A percentile compares a stretch with the other conserved stretches of the same genome.
Evolutionary conservation across 176 grass and related monocot species (phyloP).

Genomic region (Thinopyrum elongatum): DNA sequence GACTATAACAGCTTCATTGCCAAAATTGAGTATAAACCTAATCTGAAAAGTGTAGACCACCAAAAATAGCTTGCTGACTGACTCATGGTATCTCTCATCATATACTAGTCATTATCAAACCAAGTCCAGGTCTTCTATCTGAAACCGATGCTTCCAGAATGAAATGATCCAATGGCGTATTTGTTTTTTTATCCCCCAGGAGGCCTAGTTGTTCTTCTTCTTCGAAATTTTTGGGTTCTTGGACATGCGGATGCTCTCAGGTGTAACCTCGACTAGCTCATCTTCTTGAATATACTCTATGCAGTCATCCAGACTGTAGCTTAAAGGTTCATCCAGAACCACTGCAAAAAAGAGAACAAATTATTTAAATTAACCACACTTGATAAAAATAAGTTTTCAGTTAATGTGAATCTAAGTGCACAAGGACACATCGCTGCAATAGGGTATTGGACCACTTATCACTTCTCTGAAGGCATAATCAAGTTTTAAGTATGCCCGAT

Average conservation of each 20-base stretch:
- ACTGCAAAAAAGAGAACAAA: slow-evolving; percentile 55
- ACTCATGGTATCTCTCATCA: not conserved
- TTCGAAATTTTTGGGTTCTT: slow-evolving; percentile 89
- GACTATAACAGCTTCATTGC: not conserved
- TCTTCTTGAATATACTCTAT: slow-evolving; percentile 98
- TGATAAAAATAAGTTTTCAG: not conserved
- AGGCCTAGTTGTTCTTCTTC: slow-evolving; percentile 33
- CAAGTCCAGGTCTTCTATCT: not conserved
- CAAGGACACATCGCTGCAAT: not conserved
- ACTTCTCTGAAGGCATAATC: not conserved
- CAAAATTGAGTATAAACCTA: slow-evolving; percentile 32
- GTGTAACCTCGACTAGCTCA: slow-evolving; percentile 91
- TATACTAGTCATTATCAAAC: not conserved
- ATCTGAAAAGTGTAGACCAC: slow-evolving; percentile 4
- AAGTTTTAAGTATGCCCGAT: not conserved
- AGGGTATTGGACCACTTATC: not conserved
- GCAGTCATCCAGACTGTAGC: slow-evolving; percentile 95
- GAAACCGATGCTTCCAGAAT: not conserved
- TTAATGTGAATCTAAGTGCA: not conserved
- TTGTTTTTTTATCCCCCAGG: not conserved
- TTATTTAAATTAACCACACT: not conserved
- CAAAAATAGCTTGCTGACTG: slow-evolving; percentile 2
- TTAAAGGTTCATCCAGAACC: slow-evolving; percentile 81
- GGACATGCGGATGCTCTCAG: slow-evolving; percentile 72
- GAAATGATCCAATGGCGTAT: not conserved